Percentiles rank a stretch among this genome's conserved stretches.
Conservation (phyloP, 2,329 filamentous ascomycete genomes). For the Tolypocladium nubicola region DNA sequence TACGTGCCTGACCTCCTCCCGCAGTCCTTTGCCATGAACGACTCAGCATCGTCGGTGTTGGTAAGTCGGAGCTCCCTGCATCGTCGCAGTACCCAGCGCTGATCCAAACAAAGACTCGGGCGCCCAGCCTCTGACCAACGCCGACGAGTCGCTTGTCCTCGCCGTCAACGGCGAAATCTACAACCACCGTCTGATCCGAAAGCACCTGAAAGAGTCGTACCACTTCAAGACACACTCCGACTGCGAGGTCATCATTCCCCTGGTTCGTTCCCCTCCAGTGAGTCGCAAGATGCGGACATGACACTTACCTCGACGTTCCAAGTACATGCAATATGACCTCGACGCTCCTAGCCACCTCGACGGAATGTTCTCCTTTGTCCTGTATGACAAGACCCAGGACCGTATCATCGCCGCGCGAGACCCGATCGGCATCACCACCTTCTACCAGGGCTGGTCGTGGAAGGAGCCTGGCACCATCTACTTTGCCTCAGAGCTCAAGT, state of each 20-base stretch:
- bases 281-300: background rate
- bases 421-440: conserved; percentile 92
- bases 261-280: conserved; percentile 48
- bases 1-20: conserved; percentile 16
- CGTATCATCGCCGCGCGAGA: conserved; percentile 89
- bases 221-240: conserved; percentile 98
- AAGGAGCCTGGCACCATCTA: conserved; percentile 75
- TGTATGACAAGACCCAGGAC: conserved; percentile 93
- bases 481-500: conserved; percentile 97
- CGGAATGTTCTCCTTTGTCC: conserved; percentile 98
- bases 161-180: conserved; percentile 99
- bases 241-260: conserved; percentile 95
- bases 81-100: conserved; percentile 6
- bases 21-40: conserved; percentile 92
- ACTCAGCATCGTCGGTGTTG: conserved; percentile 93
- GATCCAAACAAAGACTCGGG: conserved; percentile 59
- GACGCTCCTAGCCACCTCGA: conserved; percentile 91
- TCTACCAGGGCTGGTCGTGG: conserved; percentile 91
- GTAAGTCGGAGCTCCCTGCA: conserved; percentile 38
- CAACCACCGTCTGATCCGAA: conserved; percentile 94
- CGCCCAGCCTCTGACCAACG: conserved; percentile 89
- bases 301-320: background rate
- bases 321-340: conserved; percentile 88
- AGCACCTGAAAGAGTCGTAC: conserved; percentile 72
- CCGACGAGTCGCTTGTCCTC: conserved; percentile 77